Evolutionary conservation across 2,329 filamentous ascomycete genomes (phyloP), one percentile per base, ranked within the genome.

Genomic region (Berkeleyomyces rouxiae): DNA sequence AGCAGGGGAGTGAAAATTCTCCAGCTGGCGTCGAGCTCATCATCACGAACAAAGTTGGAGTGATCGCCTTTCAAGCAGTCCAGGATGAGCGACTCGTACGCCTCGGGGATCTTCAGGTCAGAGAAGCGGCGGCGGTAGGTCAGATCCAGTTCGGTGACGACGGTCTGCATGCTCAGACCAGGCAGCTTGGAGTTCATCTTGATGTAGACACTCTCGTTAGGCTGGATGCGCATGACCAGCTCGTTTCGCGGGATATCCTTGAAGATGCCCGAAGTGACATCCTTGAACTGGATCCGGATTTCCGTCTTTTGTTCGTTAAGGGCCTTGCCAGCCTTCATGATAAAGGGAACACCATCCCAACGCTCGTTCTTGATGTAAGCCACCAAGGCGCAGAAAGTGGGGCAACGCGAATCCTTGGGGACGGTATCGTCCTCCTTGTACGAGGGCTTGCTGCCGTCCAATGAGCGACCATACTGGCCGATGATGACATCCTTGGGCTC

Each of bases 101-200:
- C 93, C 81, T 99, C 93, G 63, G 93, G 93, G 68, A 99, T 99
- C 83, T 99, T 99, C 64, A 99, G 83, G 76, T 99, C 93, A 16
- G 93, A 97, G 84, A 99, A 99, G 69, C 95, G 88, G 75, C 93
- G 86, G 73, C 95, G 85, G 81, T 99, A 99, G 67, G 95, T 99
- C 68, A 99, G 83, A 72, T 99, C 93, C 65, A 99, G 87, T 79
- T 99, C 93, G 65, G 93, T 99, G 69, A 96, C 89, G 46, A 97
- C 93, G 10, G 93, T 99, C 81, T 99, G 93, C 91, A 97, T 99
- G 79, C 90, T 97, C 70, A 99, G 80, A 70, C 93, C 93, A 23
- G 93, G 95, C 65, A 99, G 81, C 82, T 99, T 99, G 39, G 92
- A 97, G 86, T 99, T 99, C 93, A 99, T 99, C 85, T 99, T 99